These are phyloP conservation scores for Tuber umbilicatum DNA, from an alignment of 495 filamentous ascomycete species.

Conservation along the genomic window DNA sequence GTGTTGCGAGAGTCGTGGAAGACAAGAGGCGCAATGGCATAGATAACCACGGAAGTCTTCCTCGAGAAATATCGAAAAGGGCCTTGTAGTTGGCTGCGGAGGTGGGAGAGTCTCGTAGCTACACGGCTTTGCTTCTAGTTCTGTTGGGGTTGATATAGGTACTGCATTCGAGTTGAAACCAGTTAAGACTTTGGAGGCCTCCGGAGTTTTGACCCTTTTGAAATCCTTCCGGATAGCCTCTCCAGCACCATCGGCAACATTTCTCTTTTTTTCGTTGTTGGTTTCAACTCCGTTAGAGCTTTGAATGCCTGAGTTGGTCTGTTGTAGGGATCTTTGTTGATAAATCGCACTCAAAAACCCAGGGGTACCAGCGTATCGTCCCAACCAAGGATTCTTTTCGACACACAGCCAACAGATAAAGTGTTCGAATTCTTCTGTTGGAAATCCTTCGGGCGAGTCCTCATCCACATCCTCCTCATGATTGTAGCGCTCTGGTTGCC, in stretches of 20 bases:
- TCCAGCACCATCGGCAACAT: slow-evolving; percentile 56
- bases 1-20: slow-evolving; percentile 61
- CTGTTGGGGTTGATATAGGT: slow-evolving; percentile 26
- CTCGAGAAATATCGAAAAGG: slow-evolving; percentile 74
- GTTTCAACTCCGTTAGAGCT: slow-evolving; percentile 2
- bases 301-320: slow-evolving; percentile 9
- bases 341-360: slow-evolving; percentile 71
- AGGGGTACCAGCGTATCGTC: slow-evolving; percentile 71
- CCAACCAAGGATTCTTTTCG: slow-evolving; percentile 85
- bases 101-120: slow-evolving; percentile 47
- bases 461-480: slow-evolving; percentile 48
- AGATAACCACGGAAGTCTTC: slow-evolving; percentile 64
- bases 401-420: slow-evolving; percentile 94
- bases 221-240: slow-evolving; percentile 42
- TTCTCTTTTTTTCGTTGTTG: slow-evolving; percentile 62
- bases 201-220: slow-evolving; percentile 57
- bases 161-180: slow-evolving; percentile 6
- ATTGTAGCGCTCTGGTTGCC: slow-evolving; percentile 43
- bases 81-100: slow-evolving; percentile 49
- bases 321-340: slow-evolving; percentile 19
- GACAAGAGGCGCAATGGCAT: slow-evolving; percentile 76
- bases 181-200: slow-evolving; percentile 33
- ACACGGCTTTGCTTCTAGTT: slow-evolving; percentile 23
- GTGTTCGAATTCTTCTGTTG: slow-evolving; percentile 77
- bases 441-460: slow-evolving; percentile 68